A percentile compares a stretch with the other conserved stretches of the same genome.
Evolutionary conservation across 1,284 basidiomycete genomes (phyloP).

Genomic region (Mycosarcoma mackinlayi): DNA sequence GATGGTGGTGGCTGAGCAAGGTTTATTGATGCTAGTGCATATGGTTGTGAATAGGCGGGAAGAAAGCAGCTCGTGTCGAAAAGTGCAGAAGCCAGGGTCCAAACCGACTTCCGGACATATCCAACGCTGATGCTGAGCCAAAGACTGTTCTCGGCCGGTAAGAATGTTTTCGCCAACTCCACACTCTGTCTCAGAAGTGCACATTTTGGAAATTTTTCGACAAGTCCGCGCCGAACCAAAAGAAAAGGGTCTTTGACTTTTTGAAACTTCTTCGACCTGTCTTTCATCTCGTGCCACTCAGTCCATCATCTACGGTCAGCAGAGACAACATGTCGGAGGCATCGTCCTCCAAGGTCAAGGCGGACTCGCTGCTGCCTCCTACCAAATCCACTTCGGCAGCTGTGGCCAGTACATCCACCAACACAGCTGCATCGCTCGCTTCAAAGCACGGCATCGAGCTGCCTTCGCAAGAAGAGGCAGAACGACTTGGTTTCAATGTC

Average conservation of each 20-base stretch:
- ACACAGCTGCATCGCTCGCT: slow-evolving; percentile 14
- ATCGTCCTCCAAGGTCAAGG: slow-evolving; percentile 44
- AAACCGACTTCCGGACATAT: slow-evolving; percentile 10
- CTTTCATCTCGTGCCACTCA: background rate
- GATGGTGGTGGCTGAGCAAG: slow-evolving; percentile 24
- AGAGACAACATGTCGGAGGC: slow-evolving; percentile 22
- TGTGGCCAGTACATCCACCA: slow-evolving; percentile 1
- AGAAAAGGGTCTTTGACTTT: slow-evolving; percentile 9
- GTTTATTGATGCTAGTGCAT: no score
- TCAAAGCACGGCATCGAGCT: slow-evolving; percentile 40
- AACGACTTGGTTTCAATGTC: slow-evolving; percentile 48
- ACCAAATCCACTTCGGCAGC: background rate
- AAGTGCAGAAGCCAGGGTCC: slow-evolving; percentile 27
- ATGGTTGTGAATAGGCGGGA: background rate
- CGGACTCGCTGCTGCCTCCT: slow-evolving; percentile 38
- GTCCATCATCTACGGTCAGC: background rate
- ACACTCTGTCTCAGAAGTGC: slow-evolving; percentile 10
- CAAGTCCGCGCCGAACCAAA: background rate
- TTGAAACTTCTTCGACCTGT: slow-evolving; percentile 1
- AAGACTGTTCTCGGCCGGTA: slow-evolving; percentile 36
- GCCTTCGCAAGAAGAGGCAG: slow-evolving; percentile 40
- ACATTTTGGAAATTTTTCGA: slow-evolving; percentile 17
- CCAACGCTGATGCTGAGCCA: background rate
- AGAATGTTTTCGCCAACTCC: slow-evolving; percentile 17
- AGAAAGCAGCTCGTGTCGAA: slow-evolving; percentile 20